Conservation (phyloP, 2,329 filamentous ascomycete genomes). For the Whalleya microplaca region DNA sequence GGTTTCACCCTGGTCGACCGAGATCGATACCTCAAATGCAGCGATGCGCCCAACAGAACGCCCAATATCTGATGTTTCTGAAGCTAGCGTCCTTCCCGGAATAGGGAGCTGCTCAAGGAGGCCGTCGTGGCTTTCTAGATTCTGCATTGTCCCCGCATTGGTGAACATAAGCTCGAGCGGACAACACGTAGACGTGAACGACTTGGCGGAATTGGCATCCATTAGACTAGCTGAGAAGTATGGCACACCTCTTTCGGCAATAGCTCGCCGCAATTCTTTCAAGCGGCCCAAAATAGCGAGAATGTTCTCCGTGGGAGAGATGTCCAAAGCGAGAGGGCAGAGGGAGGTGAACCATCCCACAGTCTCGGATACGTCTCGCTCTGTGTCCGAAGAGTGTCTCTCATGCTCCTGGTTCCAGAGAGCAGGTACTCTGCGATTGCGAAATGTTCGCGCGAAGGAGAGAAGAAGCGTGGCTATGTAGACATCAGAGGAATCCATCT, state of each 20-base stretch:
- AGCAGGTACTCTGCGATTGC: conserved; percentile 53
- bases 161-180: conserved; percentile 64
- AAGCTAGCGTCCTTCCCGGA: conserved; percentile 43
- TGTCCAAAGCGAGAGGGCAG: conserved; percentile 52
- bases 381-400: conserved; percentile 46
- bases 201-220: conserved; percentile 31
- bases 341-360: conserved; percentile 65
- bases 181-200: conserved; percentile 46
- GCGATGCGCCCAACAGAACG: conserved; percentile 51
- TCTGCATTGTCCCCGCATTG: conserved; percentile 54
- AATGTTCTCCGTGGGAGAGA: conserved; percentile 51
- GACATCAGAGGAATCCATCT: conserved; percentile 57
- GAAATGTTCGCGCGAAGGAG: conserved; percentile 59
- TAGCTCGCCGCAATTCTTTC: conserved; percentile 54
- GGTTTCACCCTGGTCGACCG: conserved; percentile 49
- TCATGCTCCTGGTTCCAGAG: conserved; percentile 60
- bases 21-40: conserved; percentile 55
- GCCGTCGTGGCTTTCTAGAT: conserved; percentile 51
- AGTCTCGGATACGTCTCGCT: conserved; percentile 57
- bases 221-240: conserved; percentile 51
- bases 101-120: conserved; percentile 52
- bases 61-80: conserved; percentile 49
- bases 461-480: conserved; percentile 58
- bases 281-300: conserved; percentile 55
- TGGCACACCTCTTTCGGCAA: conserved; percentile 49